Percentiles rank a stretch among this genome's conserved stretches.
phyloP scores from a whole-genome alignment of 768 basidiomycete species.

The Leccinum variicolor region DNA sequence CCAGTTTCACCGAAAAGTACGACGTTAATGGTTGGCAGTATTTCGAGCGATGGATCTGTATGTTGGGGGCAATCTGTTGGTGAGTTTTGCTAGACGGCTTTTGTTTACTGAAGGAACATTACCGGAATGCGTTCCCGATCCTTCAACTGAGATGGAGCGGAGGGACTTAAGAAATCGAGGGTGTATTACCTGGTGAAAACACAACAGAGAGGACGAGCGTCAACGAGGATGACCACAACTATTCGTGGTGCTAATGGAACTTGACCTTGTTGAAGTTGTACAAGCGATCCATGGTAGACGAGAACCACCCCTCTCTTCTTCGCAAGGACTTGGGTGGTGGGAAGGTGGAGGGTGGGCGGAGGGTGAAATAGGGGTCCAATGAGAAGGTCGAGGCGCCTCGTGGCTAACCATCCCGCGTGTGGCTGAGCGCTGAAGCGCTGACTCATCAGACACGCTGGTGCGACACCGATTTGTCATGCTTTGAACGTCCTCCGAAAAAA shows the following conservation, averaged over 20 bases:
- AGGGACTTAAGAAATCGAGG: background rate
- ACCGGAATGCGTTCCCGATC: background rate
- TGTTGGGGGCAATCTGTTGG: background rate
- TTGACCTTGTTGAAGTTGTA: conserved; percentile 4
- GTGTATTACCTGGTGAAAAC: conserved; percentile 1
- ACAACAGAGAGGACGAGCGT: background rate
- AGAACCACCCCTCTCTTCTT: conserved; percentile 6
- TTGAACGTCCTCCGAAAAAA: too few species aligned
- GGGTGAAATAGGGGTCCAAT: background rate
- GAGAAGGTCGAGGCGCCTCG: conserved; percentile 17
- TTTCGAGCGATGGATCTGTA: background rate
- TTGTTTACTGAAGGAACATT: background rate
- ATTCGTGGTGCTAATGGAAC: background rate
- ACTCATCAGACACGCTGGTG: too few species aligned
- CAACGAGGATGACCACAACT: background rate
- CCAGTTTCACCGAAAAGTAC: conserved; percentile 10
- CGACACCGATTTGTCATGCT: too few species aligned
- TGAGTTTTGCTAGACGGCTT: conserved; percentile 1
- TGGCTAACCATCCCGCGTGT: conserved; percentile 17
- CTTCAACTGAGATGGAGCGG: too few species aligned
- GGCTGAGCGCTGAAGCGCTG: too few species aligned
- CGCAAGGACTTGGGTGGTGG: conserved; percentile 1
- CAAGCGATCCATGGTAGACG: background rate
- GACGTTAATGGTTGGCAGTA: conserved; percentile 26
- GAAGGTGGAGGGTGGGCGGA: background rate